Percentiles rank a stretch among this genome's conserved stretches.
Evolutionary conservation across 163 green algal genomes (phyloP).

Genomic region (Scenedesmus sp.): DNA sequence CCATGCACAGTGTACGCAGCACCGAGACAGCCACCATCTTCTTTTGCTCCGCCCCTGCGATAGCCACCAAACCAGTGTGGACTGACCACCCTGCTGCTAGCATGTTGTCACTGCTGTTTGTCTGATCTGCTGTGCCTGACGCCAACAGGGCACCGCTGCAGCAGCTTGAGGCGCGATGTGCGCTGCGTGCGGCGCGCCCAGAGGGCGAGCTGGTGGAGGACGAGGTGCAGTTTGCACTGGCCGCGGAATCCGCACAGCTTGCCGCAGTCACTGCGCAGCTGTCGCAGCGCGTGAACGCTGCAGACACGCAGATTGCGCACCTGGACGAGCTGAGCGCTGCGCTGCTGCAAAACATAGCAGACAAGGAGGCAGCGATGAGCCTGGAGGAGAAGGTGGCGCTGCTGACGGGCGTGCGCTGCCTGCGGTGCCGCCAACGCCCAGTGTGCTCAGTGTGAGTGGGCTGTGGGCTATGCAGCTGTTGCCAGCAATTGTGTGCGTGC

Average conservation of each 20-base stretch:
- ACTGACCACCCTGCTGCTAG: too few species aligned
- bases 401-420: constrained; percentile 23
- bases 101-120: not conserved
- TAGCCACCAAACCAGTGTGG: not conserved
- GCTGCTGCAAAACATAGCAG: constrained; percentile 20
- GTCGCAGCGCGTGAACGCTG: not conserved
- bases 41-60: not conserved
- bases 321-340: constrained; percentile 9
- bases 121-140: not conserved
- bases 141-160: constrained; percentile 33
- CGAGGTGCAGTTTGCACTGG: constrained; percentile 39
- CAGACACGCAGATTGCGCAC: constrained; percentile 7
- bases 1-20: not conserved
- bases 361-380: constrained; percentile 33
- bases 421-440: constrained; percentile 33
- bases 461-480: too few species aligned
- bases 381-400: constrained; percentile 34
- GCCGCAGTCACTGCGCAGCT: constrained; percentile 31
- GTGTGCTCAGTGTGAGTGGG: constrained; percentile 46
- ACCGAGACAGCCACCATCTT: not conserved
- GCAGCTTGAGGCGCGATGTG: constrained; percentile 43
- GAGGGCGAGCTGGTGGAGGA: constrained; percentile 23
- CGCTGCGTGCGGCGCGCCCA: not conserved
- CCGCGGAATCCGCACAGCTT: constrained; percentile 31
- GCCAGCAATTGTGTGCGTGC: not conserved